Base-by-base conservation (phyloP, 352 stramenopile genomes). In the Phytophthora pluvialis region DNA sequence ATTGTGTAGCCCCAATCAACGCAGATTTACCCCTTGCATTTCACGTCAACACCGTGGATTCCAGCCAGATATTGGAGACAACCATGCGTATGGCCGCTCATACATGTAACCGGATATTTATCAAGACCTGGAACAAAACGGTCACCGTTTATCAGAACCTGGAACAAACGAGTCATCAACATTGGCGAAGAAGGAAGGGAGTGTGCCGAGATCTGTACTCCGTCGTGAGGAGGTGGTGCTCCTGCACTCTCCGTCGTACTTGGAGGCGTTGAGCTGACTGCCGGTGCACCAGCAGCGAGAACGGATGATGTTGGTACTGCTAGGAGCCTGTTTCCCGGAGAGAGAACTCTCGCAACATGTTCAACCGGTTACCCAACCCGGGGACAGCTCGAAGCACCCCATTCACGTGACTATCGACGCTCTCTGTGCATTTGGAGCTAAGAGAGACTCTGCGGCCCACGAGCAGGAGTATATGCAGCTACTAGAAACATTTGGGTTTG, bases 401-500 rank as follows among this genome's bases (percentile, higher is more conserved):
- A 89, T 61, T 38, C 21, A 45, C 10, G 55, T 18, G 55, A 63
- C 32, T 63, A 63, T 63, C 3, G 33, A 49, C 39, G 26, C 18
- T 40, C 25, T 63, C 10, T 42, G 43, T 16, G 33, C 48, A 33
- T 40, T 63, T 9, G 44, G 33, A 56, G n/a, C 31, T 53, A 42
- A 5, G 7, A 28, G 9, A 5, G 38, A 29, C 21, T 21, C 21
- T 5, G 15, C 15, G 4, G 36, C 15, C 2, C 36, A 40, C 51
- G n/a, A 49, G 25, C 28, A 60, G 16, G 21, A 21, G 2, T 2
- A 21, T 2, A 21, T 21, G n/a, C 21, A 46, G 10, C 35, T 28
- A n/a, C 44, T 69, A 12, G 45, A 76, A 31, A 56, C 67, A 15
- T 83, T n/a, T 75, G 35, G 78, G 80, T 4, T 70, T 95, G 75